Percentiles rank a stretch among this genome's conserved stretches.
Conservation (phyloP, 2,329 filamentous ascomycete genomes). For the Neonectria magnoliae region DNA sequence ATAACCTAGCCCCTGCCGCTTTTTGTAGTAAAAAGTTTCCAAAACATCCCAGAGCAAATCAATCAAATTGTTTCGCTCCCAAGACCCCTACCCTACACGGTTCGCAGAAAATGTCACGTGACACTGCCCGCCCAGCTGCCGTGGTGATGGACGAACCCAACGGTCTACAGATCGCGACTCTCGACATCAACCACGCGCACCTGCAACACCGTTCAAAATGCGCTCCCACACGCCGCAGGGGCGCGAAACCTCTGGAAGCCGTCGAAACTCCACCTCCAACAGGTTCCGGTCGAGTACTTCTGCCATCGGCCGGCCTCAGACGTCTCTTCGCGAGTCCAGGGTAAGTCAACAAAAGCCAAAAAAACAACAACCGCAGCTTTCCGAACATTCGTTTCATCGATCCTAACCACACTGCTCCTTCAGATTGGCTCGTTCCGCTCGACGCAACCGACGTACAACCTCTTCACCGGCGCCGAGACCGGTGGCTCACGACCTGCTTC, state of each 20-base stretch:
- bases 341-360: conserved; percentile 47
- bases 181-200: conserved; percentile 7
- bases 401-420: conserved; percentile 22
- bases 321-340: conserved; percentile 50
- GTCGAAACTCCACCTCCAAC: conserved; percentile 44
- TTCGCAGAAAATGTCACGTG: conserved; percentile 33
- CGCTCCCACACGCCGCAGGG: conserved; percentile 47
- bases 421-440: conserved; percentile 60
- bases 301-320: conserved; percentile 49
- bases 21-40: background rate
- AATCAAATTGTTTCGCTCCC: background rate
- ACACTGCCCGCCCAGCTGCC: conserved; percentile 21
- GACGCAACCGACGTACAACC: conserved; percentile 67
- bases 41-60: background rate
- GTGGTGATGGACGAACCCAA: conserved; percentile 35
- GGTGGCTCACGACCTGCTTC: conserved; percentile 50
- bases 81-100: background rate
- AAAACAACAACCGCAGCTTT: conserved; percentile 33
- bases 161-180: conserved; percentile 28
- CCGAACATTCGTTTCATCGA: background rate
- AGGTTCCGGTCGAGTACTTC: conserved; percentile 51
- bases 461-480: conserved; percentile 64
- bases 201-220: conserved; percentile 41
- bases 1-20: background rate
- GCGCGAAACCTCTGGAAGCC: conserved; percentile 44